These are phyloP conservation scores for Penicillium sp. DNA, from an alignment of 2,329 filamentous ascomycete genomes.

Conservation along the genomic window DNA sequence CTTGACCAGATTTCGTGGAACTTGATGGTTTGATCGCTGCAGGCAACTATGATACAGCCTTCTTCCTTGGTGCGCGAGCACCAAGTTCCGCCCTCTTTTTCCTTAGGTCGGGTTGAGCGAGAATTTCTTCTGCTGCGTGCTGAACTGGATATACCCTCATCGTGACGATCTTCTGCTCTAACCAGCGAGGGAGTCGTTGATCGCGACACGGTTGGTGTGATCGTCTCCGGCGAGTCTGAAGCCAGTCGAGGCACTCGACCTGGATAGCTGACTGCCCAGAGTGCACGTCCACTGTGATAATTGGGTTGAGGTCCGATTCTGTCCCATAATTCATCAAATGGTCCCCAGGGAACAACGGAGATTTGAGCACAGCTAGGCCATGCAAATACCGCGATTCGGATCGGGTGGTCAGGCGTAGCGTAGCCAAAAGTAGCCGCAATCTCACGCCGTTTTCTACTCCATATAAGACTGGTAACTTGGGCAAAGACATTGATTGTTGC, in stretches of 20 bases:
- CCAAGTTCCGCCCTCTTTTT: conserved; percentile 50
- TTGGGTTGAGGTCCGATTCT: conserved; percentile 18
- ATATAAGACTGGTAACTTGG: conserved; percentile 88
- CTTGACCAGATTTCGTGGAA: conserved; percentile 93
- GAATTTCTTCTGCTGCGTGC: conserved; percentile 12
- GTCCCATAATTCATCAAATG: conserved; percentile 39
- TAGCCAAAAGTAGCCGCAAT: conserved; percentile 94
- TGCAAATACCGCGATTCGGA: conserved; percentile 84
- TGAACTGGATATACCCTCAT: background rate
- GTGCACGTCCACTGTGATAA: conserved; percentile 48
- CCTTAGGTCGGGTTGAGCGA: conserved; percentile 25
- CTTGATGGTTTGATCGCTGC: conserved; percentile 85
- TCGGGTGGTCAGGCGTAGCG: conserved; percentile 80
- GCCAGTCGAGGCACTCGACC: conserved; percentile 47
- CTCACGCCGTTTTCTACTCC: conserved; percentile 78
- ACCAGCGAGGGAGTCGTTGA: conserved; percentile 4
- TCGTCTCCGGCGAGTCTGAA: conserved; percentile 6
- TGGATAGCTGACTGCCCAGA: conserved; percentile 85
- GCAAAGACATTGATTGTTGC: conserved; percentile 88
- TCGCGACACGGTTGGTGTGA: conserved; percentile 10
- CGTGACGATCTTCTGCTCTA: background rate
- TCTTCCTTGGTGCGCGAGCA: conserved; percentile 57
- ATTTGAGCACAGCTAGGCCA: conserved; percentile 90
- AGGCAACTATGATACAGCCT: conserved; percentile 83
- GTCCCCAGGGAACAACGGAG: conserved; percentile 76